These are phyloP conservation scores for Rauvolfia tetraphylla DNA, from an alignment of 257 asterid species.

Conservation along the genomic window DNA sequence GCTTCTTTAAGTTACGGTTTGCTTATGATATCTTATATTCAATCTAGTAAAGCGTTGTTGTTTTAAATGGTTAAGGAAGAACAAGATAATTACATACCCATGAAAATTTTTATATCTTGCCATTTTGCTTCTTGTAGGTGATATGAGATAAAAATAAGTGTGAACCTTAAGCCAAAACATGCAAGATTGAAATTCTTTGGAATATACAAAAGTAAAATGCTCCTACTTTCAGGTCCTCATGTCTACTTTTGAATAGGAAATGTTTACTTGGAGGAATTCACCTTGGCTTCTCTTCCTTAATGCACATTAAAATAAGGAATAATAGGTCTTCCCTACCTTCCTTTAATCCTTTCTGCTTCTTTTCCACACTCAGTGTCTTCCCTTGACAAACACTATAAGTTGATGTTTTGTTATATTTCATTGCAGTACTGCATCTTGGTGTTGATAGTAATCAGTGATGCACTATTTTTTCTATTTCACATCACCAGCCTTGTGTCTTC, in stretches of 20 bases:
- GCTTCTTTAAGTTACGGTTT: background rate
- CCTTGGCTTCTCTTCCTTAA: background rate
- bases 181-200: background rate
- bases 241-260: background rate
- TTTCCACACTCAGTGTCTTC: background rate
- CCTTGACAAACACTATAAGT: too few species aligned
- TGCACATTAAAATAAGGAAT: too few species aligned
- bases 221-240: background rate
- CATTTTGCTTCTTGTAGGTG: constrained; percentile 1
- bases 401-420: too few species aligned
- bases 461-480: background rate
- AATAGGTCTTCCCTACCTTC: background rate
- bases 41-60: background rate
- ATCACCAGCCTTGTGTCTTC: background rate
- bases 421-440: background rate
- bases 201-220: background rate
- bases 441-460: background rate
- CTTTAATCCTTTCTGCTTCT: background rate
- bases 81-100: background rate
- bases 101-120: background rate
- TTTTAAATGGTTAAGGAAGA: background rate
- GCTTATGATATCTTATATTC: background rate
- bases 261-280: background rate
- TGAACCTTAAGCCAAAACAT: background rate
- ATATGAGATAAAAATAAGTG: background rate